Evolutionary conservation across 768 basidiomycete genomes (phyloP).

Genomic region (Tulasnella sp.): DNA sequence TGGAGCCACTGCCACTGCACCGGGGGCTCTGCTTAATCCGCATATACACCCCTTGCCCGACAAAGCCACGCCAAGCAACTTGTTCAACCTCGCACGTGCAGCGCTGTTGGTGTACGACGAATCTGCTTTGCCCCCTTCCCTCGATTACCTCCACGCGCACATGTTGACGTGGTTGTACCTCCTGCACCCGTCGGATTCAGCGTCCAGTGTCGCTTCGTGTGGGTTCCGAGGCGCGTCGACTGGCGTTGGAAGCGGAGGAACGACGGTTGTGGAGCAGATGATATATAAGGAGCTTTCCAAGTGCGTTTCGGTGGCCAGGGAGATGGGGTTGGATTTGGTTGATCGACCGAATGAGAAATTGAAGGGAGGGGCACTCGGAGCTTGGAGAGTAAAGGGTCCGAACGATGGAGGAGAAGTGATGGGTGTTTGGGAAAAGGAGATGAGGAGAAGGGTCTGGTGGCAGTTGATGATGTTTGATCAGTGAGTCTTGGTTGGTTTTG

Average conservation of each 20-base stretch:
- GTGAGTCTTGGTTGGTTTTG: slow-evolving; percentile 43
- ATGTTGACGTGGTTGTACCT: slow-evolving; percentile 19
- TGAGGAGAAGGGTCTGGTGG: slow-evolving; percentile 67
- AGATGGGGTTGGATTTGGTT: slow-evolving; percentile 52
- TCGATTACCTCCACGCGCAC: slow-evolving; percentile 19
- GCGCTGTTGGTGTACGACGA: not conserved
- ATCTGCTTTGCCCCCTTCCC: slow-evolving; percentile 6
- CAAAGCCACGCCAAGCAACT: not conserved
- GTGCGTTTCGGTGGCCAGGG: slow-evolving; percentile 61
- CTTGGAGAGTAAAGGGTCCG: not conserved
- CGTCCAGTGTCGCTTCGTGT: slow-evolving; percentile 30
- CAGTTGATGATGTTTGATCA: slow-evolving; percentile 71
- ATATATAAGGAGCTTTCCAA: slow-evolving; percentile 48
- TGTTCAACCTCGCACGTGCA: slow-evolving; percentile 8
- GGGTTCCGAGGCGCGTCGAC: slow-evolving; percentile 29
- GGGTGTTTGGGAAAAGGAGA: slow-evolving; percentile 35
- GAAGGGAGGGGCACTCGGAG: slow-evolving; percentile 35
- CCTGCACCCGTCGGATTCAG: slow-evolving; percentile 9
- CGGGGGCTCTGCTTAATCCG: not conserved
- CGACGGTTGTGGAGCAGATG: slow-evolving; percentile 12
- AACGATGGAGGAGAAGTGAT: not conserved
- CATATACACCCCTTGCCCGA: slow-evolving; percentile 36
- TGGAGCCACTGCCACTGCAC: too few relatives aligned
- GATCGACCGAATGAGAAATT: slow-evolving; percentile 54
- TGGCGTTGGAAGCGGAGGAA: slow-evolving; percentile 28